Evolutionary conservation across 352 stramenopile species (phyloP).

Genomic region (Saprolegnia parasitica): DNA sequence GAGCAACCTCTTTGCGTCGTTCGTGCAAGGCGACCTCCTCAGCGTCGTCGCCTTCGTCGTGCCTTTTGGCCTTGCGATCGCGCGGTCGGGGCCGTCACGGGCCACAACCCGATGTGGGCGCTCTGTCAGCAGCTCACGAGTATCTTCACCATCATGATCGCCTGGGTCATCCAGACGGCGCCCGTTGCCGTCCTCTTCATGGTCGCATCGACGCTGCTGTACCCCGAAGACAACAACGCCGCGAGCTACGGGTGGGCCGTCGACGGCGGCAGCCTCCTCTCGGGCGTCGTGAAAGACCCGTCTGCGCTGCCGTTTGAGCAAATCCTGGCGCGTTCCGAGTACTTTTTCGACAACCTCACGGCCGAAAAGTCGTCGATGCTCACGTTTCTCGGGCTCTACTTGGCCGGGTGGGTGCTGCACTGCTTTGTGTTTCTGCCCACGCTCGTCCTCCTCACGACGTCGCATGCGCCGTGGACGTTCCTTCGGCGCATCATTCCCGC

Average conservation of each 20-base stretch:
- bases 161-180: constrained; percentile 35
- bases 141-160: constrained; percentile 46
- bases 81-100: constrained; percentile 8
- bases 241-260: background rate
- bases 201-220: constrained; percentile 7
- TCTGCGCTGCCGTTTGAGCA: background rate
- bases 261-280: background rate
- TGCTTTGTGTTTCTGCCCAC: constrained; percentile 56
- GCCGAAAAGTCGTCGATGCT: constrained; percentile 30
- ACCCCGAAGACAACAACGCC: background rate
- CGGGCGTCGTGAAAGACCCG: background rate
- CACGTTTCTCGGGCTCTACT: constrained; percentile 44
- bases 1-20: constrained; percentile 39
- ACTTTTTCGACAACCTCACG: constrained; percentile 42
- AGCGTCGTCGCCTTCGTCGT: constrained; percentile 51
- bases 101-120: constrained; percentile 26
- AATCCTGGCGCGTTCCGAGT: constrained; percentile 18
- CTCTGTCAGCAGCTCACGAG: constrained; percentile 41
- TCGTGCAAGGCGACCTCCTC: constrained; percentile 38
- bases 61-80: constrained; percentile 37
- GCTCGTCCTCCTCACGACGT: constrained; percentile 33
- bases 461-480: constrained; percentile 31
- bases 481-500: constrained; percentile 49
- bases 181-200: constrained; percentile 30
- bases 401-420: constrained; percentile 50